These are phyloP conservation scores for Oxytropis ochrocephala DNA, from an alignment of 306 rosid species.

Conservation along the genomic window DNA sequence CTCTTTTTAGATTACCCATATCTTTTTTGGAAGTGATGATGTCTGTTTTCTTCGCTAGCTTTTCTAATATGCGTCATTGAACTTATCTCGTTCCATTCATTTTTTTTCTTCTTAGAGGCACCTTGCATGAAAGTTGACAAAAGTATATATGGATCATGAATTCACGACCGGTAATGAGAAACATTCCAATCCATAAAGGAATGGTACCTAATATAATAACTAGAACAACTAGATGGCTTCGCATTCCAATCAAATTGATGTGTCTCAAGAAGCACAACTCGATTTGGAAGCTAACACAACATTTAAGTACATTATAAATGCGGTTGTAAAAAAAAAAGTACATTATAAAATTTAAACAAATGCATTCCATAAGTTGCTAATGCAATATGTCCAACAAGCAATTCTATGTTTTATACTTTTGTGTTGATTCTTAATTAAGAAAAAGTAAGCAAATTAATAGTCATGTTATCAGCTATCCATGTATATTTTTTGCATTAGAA, in stretches of 20 bases:
- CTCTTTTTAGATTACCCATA: slow-evolving; percentile 21
- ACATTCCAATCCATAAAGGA: slow-evolving; percentile 28
- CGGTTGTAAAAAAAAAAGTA: too few relatives aligned
- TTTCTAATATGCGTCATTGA: not conserved
- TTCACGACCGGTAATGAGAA: not conserved
- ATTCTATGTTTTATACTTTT: too few relatives aligned
- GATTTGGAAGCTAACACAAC: too few relatives aligned
- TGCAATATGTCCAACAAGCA: too few relatives aligned
- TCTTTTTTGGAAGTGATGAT: slow-evolving; percentile 15
- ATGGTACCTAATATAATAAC: slow-evolving; percentile 19
- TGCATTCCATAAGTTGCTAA: too few relatives aligned
- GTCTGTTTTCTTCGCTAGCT: slow-evolving; percentile 2
- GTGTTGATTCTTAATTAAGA: too few relatives aligned
- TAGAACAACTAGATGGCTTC: not conserved
- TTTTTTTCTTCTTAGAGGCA: not conserved
- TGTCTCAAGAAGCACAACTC: too few relatives aligned
- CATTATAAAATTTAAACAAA: too few relatives aligned
- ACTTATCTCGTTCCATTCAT: not conserved
- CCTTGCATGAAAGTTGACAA: not conserved
- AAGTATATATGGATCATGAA: not conserved
- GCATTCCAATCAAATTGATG: not conserved
- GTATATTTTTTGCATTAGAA: too few relatives aligned
- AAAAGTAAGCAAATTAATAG: too few relatives aligned
- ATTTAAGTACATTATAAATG: too few relatives aligned
- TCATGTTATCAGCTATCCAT: too few relatives aligned